phyloP scores from a whole-genome alignment of 2,329 filamentous ascomycete genomes.

The Aaosphaeria arxii region DNA sequence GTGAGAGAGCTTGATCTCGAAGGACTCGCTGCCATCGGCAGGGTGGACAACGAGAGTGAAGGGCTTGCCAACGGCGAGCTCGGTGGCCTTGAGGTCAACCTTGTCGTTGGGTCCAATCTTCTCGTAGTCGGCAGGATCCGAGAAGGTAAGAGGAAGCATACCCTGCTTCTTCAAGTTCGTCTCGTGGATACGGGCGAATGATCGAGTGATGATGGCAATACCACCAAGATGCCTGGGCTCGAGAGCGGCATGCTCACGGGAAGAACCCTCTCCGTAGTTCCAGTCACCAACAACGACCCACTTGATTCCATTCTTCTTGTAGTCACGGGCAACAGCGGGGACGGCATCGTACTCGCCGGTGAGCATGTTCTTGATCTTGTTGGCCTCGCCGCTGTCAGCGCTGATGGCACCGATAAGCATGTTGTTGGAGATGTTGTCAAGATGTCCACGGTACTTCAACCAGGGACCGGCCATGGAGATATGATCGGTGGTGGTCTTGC shows the following conservation, averaged over 20 bases:
- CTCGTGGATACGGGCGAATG: slow-evolving; percentile 99
- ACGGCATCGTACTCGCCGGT: slow-evolving; percentile 84
- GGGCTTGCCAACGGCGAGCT: slow-evolving; percentile 89
- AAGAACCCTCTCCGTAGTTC: slow-evolving; percentile 98
- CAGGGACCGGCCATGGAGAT: slow-evolving; percentile 96
- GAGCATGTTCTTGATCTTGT: slow-evolving; percentile 92
- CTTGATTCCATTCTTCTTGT: slow-evolving; percentile 93
- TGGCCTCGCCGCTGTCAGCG: slow-evolving; percentile 91
- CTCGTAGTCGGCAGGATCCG: slow-evolving; percentile 94
- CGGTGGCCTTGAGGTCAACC: slow-evolving; percentile 83
- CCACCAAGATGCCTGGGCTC: slow-evolving; percentile 97
- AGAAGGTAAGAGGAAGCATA: slow-evolving; percentile 97
- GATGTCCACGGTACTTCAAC: slow-evolving; percentile 97
- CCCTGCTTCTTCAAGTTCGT: slow-evolving; percentile 99
- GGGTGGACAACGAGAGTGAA: slow-evolving; percentile 90
- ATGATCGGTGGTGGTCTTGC: slow-evolving; percentile 96
- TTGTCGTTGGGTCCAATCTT: slow-evolving; percentile 92
- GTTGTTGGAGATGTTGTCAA: slow-evolving; percentile 99
- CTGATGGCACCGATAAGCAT: slow-evolving; percentile 98
- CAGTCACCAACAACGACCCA: slow-evolving; percentile 99
- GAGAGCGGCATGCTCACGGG: slow-evolving; percentile 96
- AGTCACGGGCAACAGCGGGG: slow-evolving; percentile 91
- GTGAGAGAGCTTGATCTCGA: slow-evolving; percentile 82
- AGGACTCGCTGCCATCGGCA: slow-evolving; percentile 71
- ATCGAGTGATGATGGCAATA: slow-evolving; percentile 92